Conservation (phyloP, 2,329 filamentous ascomycete genomes). For the Botryotinia calthae region DNA sequence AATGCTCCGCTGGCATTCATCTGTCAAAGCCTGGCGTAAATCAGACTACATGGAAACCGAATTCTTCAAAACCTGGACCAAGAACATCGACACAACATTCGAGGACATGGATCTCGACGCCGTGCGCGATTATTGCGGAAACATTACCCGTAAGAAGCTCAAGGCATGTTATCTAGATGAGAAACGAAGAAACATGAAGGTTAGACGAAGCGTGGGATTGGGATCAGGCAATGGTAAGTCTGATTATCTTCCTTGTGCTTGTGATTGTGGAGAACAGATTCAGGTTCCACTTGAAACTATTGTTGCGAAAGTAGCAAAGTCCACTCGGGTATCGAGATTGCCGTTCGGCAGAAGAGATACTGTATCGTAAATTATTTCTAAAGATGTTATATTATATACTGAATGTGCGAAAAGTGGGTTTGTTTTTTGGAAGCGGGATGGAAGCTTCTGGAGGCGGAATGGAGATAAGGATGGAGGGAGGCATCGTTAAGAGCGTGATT, state of each 20-base stretch:
- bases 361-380: background rate
- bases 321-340: constrained; percentile 5
- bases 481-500: background rate
- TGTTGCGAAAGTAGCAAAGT: constrained; percentile 1
- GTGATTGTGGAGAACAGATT: constrained; percentile 10
- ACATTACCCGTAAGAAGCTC: constrained; percentile 18
- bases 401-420: constrained; percentile 17
- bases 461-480: constrained; percentile 9
- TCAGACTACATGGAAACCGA: constrained; percentile 17
- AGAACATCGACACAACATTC: constrained; percentile 17
- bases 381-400: constrained; percentile 15
- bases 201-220: background rate
- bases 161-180: constrained; percentile 20
- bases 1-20: constrained; percentile 20
- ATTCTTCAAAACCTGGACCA: constrained; percentile 19
- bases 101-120: constrained; percentile 18
- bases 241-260: constrained; percentile 18
- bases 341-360: constrained; percentile 16
- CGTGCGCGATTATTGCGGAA: constrained; percentile 17
- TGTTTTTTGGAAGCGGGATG: constrained; percentile 6
- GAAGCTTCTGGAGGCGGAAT: background rate
- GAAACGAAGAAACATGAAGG: constrained; percentile 17
- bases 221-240: constrained; percentile 16
- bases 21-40: constrained; percentile 18
- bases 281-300: constrained; percentile 8